phyloP scores from a whole-genome alignment of 805 yeast species.

The Ogataea pini region DNA sequence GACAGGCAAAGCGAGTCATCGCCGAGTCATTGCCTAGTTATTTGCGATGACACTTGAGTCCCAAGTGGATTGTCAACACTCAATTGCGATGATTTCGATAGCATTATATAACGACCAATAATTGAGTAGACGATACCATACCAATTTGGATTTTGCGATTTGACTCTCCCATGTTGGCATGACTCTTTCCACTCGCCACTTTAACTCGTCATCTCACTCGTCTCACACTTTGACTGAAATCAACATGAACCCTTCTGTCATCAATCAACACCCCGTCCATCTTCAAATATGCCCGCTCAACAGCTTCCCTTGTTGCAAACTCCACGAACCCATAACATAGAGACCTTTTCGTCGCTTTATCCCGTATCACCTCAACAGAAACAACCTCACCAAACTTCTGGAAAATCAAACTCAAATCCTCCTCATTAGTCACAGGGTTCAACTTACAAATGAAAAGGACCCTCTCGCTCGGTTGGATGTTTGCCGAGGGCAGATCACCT shows the following conservation, averaged over 20 bases:
- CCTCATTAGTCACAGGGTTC: slow-evolving; percentile 60
- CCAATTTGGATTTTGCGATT: too few relatives aligned
- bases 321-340: slow-evolving; percentile 67
- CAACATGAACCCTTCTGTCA: slow-evolving; percentile 64
- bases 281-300: slow-evolving; percentile 63
- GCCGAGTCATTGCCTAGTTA: neutral
- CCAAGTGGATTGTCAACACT: too few relatives aligned
- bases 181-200: too few relatives aligned
- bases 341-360: slow-evolving; percentile 48
- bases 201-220: neutral
- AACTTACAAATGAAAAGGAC: slow-evolving; percentile 64
- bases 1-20: neutral
- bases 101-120: too few relatives aligned
- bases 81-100: too few relatives aligned
- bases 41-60: too few relatives aligned
- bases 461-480: slow-evolving; percentile 59
- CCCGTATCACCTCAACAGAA: slow-evolving; percentile 54
- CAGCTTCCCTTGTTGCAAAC: slow-evolving; percentile 45
- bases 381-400: slow-evolving; percentile 59
- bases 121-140: too few relatives aligned
- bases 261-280: slow-evolving; percentile 66
- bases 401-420: slow-evolving; percentile 56
- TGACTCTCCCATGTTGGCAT: too few relatives aligned
- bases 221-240: slow-evolving; percentile 60
- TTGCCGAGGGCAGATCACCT: slow-evolving; percentile 62